Evolutionary conservation across 2,329 filamentous ascomycete species (phyloP).

Genomic region (Leptoxyphium fumago): DNA sequence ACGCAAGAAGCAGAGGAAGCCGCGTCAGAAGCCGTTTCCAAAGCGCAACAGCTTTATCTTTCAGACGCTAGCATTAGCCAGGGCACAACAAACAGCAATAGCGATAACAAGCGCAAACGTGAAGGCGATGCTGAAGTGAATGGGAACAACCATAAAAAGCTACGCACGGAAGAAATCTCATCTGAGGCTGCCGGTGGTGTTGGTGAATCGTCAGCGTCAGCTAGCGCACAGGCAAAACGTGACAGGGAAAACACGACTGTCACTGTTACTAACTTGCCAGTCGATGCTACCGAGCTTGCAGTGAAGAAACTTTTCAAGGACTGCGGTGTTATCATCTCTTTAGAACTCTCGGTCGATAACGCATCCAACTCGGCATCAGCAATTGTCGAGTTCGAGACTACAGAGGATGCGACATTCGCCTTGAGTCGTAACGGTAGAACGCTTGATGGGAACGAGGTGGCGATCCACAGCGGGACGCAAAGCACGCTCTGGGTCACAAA

Average conservation of each 20-base stretch:
- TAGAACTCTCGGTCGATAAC: conserved; percentile 50
- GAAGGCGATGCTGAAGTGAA: conserved; percentile 33
- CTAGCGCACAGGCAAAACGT: conserved; percentile 42
- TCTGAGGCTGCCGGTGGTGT: not conserved
- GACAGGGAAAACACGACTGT: conserved; percentile 85
- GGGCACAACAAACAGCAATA: not conserved
- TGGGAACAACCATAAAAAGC: conserved; percentile 51
- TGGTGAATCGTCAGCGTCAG: conserved; percentile 21
- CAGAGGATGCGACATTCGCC: conserved; percentile 69
- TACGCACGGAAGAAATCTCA: conserved; percentile 7
- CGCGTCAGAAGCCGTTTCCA: conserved; percentile 36
- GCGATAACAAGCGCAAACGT: conserved; percentile 55
- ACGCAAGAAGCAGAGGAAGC: conserved; percentile 54
- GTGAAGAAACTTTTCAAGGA: conserved; percentile 83
- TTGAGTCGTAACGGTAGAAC: conserved; percentile 68
- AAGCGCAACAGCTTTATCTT: conserved; percentile 15
- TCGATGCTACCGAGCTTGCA: conserved; percentile 52
- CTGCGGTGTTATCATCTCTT: conserved; percentile 68
- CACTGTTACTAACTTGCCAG: conserved; percentile 63
- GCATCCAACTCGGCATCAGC: conserved; percentile 37
- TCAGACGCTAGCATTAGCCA: not conserved
- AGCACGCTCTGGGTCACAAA: conserved; percentile 84
- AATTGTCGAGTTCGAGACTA: conserved; percentile 69
- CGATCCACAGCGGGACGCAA: conserved; percentile 58
- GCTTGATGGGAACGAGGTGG: conserved; percentile 50